Evolutionary conservation across 208 protist genomes (phyloP).

Genomic region (Crithidia expoeki): DNA sequence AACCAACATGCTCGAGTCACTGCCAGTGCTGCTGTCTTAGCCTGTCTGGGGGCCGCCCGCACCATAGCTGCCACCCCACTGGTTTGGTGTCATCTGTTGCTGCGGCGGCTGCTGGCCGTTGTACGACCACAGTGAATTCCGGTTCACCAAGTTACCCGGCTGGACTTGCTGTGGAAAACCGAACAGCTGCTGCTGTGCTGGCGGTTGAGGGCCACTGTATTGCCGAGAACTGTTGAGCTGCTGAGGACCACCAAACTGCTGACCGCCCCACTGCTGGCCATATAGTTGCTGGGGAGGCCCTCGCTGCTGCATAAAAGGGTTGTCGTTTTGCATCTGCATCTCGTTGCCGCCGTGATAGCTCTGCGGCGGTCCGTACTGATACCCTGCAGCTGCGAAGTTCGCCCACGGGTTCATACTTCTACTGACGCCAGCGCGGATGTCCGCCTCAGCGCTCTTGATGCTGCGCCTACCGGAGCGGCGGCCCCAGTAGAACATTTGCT

Average conservation of each 20-base stretch:
- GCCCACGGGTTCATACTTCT: conserved; percentile 18
- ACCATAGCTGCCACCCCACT: conserved; percentile 11
- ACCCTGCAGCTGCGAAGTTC: conserved; percentile 12
- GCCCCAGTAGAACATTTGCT: conserved; percentile 61
- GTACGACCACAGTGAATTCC: conserved; percentile 12
- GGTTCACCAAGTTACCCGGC: conserved; percentile 1
- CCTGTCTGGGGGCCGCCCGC: neutral
- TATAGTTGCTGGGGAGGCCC: neutral
- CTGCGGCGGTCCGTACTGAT: conserved; percentile 21
- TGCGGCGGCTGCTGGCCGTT: neutral
- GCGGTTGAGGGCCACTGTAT: neutral
- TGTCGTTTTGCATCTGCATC: neutral
- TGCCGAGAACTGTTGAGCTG: neutral
- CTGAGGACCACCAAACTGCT: conserved; percentile 6
- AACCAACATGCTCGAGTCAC: neutral
- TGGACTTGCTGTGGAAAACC: neutral
- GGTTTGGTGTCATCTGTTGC: neutral
- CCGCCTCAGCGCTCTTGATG: conserved; percentile 49
- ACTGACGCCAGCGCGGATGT: conserved; percentile 76
- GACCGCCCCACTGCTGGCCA: neutral
- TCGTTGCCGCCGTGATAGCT: conserved; percentile 5
- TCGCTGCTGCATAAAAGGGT: neutral
- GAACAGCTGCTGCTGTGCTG: conserved; percentile 15
- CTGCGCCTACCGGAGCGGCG: conserved; percentile 47
- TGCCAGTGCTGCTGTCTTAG: conserved; percentile 20